Evolutionary conservation across 2,329 filamentous ascomycete species (phyloP).

Genomic region (Cordyceps javanica): DNA sequence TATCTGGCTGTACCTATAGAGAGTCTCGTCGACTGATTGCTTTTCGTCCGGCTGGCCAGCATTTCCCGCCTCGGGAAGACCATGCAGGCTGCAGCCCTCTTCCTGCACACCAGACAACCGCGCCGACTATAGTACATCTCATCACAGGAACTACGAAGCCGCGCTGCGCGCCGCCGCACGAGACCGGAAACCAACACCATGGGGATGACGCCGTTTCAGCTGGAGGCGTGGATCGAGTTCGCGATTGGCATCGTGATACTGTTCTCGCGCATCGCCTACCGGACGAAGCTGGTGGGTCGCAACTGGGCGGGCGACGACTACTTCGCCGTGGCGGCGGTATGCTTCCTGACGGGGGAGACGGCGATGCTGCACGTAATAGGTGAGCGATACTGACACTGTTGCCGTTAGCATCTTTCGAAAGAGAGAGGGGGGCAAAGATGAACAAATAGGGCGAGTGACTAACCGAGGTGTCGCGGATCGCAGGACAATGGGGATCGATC

Average conservation of each 20-base stretch:
- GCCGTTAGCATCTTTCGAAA: neutral
- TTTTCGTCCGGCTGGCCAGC: neutral
- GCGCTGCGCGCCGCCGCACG: neutral
- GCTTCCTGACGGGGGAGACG: conserved; percentile 29
- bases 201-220: conserved; percentile 34
- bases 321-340: conserved; percentile 29
- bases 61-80: neutral
- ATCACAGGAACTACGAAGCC: neutral
- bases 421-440: neutral
- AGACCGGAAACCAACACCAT: conserved; percentile 14
- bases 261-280: conserved; percentile 31
- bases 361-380: conserved; percentile 29
- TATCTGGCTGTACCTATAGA: neutral
- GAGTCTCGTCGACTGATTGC: neutral
- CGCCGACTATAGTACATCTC: neutral
- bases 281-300: conserved; percentile 33
- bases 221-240: conserved; percentile 39
- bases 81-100: neutral
- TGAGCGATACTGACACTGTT: conserved; percentile 14
- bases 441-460: neutral
- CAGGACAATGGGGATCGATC: conserved; percentile 21
- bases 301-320: conserved; percentile 38
- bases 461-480: conserved; percentile 7
- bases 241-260: conserved; percentile 32
- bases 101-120: neutral